Base-by-base conservation (phyloP, 495 filamentous ascomycete species). In the Lasiosphaeris hirsuta region DNA sequence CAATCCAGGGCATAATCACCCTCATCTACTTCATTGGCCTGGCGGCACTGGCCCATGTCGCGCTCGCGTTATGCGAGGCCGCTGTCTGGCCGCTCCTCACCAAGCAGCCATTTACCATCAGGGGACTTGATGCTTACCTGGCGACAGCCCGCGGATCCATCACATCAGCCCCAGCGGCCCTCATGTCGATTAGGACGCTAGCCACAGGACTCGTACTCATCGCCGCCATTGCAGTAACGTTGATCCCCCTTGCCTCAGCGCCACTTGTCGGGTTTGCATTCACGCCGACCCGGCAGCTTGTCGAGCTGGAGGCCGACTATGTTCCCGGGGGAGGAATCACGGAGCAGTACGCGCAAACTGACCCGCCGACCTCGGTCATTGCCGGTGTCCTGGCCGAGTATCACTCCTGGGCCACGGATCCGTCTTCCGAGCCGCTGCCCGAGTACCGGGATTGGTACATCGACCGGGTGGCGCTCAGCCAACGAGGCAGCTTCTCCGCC, bases 361-460 rank as follows among this genome's bases (percentile, higher is more conserved):
- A 69, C 55, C 64, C 62, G 4, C 68, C 68, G 4, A 68, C 53
- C 0, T 63, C 66, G 17, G 58, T 62, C 17, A 59, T 67, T n/a
- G 55, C 59, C 8, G 54, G 54, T 17, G 60, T 61, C 5, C 37
- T 69, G 10, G 57, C 58, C 23, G 43, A 60, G 36, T 71, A 71
- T 51, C 54, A 59, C 40, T 36, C 56, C 14, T 71, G 66, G 66
- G 64, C 62, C 4, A 56, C 37, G 0, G 42, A 69, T 17, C 63
- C 62, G 11, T 38, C 62, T 1, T 55, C 66, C 2, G 68, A 71
- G 50, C 66, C 66, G 1, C 41, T 71, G 44, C 57, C 66, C 7
- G 52, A 48, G n/a, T 59, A 58, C 42, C 58, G 66, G 17, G 54
- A 65, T 19, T 71, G 66, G 68, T 69, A 69, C 43, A 44, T 71